Evolutionary conservation across 495 filamentous ascomycete species (phyloP).

Genomic region (Sordaria brevicollis): DNA sequence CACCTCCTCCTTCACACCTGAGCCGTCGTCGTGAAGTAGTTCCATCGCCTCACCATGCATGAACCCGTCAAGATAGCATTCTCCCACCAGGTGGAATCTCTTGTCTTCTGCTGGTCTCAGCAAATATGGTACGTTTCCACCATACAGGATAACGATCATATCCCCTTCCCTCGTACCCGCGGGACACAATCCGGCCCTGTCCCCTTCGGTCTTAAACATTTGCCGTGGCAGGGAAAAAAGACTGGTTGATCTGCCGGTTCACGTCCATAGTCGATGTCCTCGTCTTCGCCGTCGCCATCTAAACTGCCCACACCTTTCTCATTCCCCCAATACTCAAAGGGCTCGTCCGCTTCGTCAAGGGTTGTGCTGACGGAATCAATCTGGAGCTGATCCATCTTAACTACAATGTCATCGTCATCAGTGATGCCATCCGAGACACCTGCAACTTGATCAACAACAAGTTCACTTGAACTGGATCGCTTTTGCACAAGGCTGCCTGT

Average conservation of each 20-base stretch:
- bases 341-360: no score
- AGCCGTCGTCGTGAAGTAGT: neutral
- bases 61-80: constrained; percentile 4
- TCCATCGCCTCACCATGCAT: neutral
- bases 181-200: neutral
- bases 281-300: neutral
- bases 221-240: neutral
- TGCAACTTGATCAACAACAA: no score
- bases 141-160: neutral
- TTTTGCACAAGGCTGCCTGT: no score
- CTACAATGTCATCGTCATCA: no score
- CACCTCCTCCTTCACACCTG: neutral
- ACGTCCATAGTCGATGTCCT: neutral
- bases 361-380: no score
- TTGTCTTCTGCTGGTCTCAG: neutral
- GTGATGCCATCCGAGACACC: no score
- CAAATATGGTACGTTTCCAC: constrained; percentile 4
- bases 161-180: constrained; percentile 1
- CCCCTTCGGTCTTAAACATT: neutral
- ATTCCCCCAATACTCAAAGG: neutral
- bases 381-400: no score
- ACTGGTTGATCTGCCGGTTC: neutral
- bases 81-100: neutral
- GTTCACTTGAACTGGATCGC: no score
- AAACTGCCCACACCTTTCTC: neutral